A percentile compares a stretch with the other conserved stretches of the same genome.
Evolutionary conservation across 1,139 yeast genomes (phyloP).

Genomic region (Lodderomyces jiufengensis): DNA sequence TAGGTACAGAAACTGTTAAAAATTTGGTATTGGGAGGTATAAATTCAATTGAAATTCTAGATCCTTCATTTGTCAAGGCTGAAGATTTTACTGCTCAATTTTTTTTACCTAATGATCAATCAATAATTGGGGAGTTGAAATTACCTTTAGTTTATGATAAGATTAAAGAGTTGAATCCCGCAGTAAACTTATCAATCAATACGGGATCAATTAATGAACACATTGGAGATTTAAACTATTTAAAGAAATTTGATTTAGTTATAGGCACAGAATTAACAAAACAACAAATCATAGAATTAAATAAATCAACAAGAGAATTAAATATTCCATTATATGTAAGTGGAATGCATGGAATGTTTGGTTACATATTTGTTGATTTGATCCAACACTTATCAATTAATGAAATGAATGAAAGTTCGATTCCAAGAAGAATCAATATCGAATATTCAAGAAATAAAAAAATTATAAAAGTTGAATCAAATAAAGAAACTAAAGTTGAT

Average conservation of each 20-base stretch:
- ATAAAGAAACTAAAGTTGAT: conserved; percentile 40
- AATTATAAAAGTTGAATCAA: conserved; percentile 42
- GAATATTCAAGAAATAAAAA: conserved; percentile 49
- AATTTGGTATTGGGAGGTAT: conserved; percentile 87
- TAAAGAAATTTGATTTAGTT: conserved; percentile 62
- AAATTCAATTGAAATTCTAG: conserved; percentile 71
- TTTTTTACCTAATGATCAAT: conserved; percentile 57
- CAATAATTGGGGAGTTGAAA: conserved; percentile 47
- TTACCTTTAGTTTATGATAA: conserved; percentile 52
- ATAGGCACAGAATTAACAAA: conserved; percentile 67
- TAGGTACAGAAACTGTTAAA: conserved; percentile 78
- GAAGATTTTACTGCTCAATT: conserved; percentile 77
- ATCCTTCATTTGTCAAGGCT: conserved; percentile 49
- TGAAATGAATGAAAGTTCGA: conserved; percentile 46
- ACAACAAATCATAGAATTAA: conserved; percentile 40
- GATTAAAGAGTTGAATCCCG: conserved; percentile 70
- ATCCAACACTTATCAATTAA: conserved; percentile 53
- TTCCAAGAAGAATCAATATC: conserved; percentile 43
- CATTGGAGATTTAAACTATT: conserved; percentile 33
- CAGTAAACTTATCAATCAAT: conserved; percentile 56
- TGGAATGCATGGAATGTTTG: conserved; percentile 76
- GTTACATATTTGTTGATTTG: conserved; percentile 77
- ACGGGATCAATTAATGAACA: conserved; percentile 28
- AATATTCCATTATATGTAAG: conserved; percentile 66
- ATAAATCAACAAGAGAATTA: conserved; percentile 50